Percentiles rank a stretch among this genome's conserved stretches.
phyloP scores from a whole-genome alignment of 441 rosid genomes.

The Croton setiger region DNA sequence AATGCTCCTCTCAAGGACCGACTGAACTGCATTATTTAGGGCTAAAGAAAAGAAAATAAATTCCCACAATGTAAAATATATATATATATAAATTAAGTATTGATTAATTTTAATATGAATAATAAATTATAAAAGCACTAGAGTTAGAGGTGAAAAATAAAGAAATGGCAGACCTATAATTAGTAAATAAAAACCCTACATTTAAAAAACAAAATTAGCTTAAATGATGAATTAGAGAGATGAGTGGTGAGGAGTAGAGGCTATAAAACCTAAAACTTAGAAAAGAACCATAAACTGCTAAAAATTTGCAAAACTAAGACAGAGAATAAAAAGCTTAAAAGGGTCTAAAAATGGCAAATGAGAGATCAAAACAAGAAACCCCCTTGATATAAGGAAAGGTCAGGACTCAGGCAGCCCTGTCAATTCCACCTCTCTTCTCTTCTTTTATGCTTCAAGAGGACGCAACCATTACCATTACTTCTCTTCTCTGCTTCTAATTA shows the following conservation, averaged over 20 bases:
- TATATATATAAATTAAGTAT: too few relatives aligned
- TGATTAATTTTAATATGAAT: too few relatives aligned
- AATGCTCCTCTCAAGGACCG: too few relatives aligned
- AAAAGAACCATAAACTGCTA: conserved; percentile 21
- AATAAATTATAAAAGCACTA: too few relatives aligned
- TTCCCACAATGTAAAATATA: too few relatives aligned
- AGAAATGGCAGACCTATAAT: background rate
- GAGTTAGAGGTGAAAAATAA: too few relatives aligned
- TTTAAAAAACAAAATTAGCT: too few relatives aligned
- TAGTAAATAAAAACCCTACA: too few relatives aligned
- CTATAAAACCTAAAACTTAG: conserved; percentile 15
- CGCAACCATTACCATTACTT: conserved; percentile 36
- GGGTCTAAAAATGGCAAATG: conserved; percentile 36
- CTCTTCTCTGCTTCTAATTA: too few relatives aligned
- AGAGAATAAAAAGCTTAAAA: conserved; percentile 15
- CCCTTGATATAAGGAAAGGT: conserved; percentile 31
- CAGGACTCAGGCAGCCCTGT: conserved; percentile 31
- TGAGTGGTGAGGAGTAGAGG: too few relatives aligned
- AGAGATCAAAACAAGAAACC: conserved; percentile 38
- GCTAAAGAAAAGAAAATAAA: background rate
- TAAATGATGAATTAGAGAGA: conserved; percentile 15
- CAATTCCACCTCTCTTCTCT: conserved; percentile 40
- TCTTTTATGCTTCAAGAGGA: conserved; percentile 40
- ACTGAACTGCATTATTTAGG: too few relatives aligned
- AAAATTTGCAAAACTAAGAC: conserved; percentile 15